Percentiles rank a stretch among this genome's conserved stretches.
These are phyloP conservation scores for Claviceps digitariae DNA, from an alignment of 2,329 filamentous ascomycete species.

Conservation along the genomic window DNA sequence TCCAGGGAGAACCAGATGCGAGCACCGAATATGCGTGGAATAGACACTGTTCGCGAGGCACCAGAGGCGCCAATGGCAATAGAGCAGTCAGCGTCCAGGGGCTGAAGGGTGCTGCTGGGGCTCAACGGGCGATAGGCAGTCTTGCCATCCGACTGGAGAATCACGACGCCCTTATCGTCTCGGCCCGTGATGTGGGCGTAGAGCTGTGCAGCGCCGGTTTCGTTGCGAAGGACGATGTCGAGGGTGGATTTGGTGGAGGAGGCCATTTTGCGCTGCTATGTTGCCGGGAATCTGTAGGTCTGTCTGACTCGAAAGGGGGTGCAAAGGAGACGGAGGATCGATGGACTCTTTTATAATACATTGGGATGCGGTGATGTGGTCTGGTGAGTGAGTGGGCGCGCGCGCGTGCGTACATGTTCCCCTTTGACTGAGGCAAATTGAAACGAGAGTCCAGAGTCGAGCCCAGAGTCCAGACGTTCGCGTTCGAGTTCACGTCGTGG, in stretches of 20 bases:
- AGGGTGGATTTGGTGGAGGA: slow-evolving; percentile 31
- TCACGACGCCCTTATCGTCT: slow-evolving; percentile 42
- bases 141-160: slow-evolving; percentile 52
- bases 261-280: slow-evolving; percentile 4
- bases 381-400: neutral
- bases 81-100: slow-evolving; percentile 42
- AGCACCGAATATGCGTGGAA: slow-evolving; percentile 57
- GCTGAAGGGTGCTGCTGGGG: slow-evolving; percentile 34
- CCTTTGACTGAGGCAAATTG: too few relatives aligned
- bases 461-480: too few relatives aligned
- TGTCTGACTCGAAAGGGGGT: neutral
- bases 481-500: neutral
- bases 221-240: slow-evolving; percentile 51
- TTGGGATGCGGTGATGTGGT: neutral
- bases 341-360: neutral
- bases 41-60: slow-evolving; percentile 42
- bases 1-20: slow-evolving; percentile 59
- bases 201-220: slow-evolving; percentile 39
- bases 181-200: slow-evolving; percentile 60
- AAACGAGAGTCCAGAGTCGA: too few relatives aligned
- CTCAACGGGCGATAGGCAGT: slow-evolving; percentile 52
- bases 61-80: slow-evolving; percentile 53
- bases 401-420: neutral
- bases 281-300: neutral
- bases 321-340: neutral